Conservation (phyloP, 2,329 filamentous ascomycete genomes). For the Tolypocladium cylindrosporum region DNA sequence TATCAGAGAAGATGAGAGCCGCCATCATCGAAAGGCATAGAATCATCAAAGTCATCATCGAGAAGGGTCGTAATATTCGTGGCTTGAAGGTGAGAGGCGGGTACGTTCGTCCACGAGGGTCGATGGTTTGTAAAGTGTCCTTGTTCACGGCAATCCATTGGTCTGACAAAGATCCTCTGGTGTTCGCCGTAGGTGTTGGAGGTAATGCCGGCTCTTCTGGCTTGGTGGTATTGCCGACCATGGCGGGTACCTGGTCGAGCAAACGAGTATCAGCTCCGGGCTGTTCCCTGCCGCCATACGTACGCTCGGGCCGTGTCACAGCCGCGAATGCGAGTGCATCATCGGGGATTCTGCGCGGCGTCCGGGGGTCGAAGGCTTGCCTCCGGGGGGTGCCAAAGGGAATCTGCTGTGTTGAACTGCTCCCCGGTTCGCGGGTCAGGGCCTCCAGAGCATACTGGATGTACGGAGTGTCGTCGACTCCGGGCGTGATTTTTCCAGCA, state of each 20-base stretch:
- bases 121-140: constrained; percentile 21
- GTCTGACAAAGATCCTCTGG: constrained; percentile 2
- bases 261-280: background rate
- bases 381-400: constrained; percentile 27
- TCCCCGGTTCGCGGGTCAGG: constrained; percentile 64
- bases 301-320: background rate
- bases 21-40: constrained; percentile 61
- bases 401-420: constrained; percentile 42
- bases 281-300: background rate
- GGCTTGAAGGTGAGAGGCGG: constrained; percentile 61
- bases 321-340: constrained; percentile 3
- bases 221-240: background rate
- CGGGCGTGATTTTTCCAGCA: constrained; percentile 55
- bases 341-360: constrained; percentile 9
- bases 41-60: constrained; percentile 49
- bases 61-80: constrained; percentile 55
- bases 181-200: constrained; percentile 1
- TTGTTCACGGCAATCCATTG: constrained; percentile 25
- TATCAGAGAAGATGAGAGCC: constrained; percentile 61
- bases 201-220: background rate
- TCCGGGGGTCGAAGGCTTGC: constrained; percentile 19
- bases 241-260: background rate
- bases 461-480: constrained; percentile 75
- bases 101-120: constrained; percentile 26
- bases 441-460: constrained; percentile 86